Evolutionary conservation across 148 eudicot genomes (phyloP), one percentile per base, ranked within the genome.

Genomic region (Fagopyrum homotropicum): DNA sequence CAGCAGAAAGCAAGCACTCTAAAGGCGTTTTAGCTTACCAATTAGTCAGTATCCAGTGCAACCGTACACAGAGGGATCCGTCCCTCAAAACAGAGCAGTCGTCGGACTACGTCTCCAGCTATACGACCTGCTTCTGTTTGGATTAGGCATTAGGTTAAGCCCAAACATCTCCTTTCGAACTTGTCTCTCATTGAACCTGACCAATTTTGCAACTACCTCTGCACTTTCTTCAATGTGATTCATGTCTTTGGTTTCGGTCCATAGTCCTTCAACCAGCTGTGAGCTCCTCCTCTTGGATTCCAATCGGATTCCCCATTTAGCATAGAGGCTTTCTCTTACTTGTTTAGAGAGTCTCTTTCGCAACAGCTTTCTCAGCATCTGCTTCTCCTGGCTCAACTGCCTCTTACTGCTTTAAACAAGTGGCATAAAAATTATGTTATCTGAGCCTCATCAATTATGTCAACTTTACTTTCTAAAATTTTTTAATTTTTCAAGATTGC

Each of bases 111-210:
- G 81, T 52, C 80, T 87, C 79, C 90, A 84, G 68, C 87, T 81
- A 76, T 84, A 86, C 45, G 85, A 83, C 80, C 75, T 85, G 29
- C 83, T 81, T 54, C 78, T 80, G 15, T 84, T 78, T 61, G 73
- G 83, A 54, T 61, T 80, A 35, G 93, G 87, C 56, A 88, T 76
- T 79, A 92, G 82, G 72, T 92, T 88, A 16, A 96, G 89, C 51
- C 90, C 92, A 9, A 92, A 87, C 85, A 90, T 87, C 79, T 92
- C 99, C 75, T 89, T 96, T 6, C 93, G 88, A 71, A 85, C 83
- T 66, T 85, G 88, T 22, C 83, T 85, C 46, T 88, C 84, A 1
- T 77, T 72, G 40, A 92, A 84, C 44, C 86, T 87, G 69, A 86
- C 83, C 69, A 92, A 69, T 80, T 82, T 92, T 29, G 95, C 99